Evolutionary conservation across 1,139 yeast species (phyloP).

Genomic region (Petasospora fabianii): DNA sequence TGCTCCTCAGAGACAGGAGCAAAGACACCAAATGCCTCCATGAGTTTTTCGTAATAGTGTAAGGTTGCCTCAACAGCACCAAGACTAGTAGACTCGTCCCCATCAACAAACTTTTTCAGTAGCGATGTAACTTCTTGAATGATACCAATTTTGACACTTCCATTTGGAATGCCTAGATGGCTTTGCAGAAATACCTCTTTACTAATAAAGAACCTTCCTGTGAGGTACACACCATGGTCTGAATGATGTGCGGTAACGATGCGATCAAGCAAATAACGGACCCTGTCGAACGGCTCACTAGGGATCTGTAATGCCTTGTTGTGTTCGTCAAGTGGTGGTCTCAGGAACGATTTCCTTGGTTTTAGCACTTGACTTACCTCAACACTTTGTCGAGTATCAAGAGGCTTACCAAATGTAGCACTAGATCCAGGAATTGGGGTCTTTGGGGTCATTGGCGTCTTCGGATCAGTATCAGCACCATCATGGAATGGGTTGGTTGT

Average conservation of each 20-base stretch:
- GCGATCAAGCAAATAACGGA: constrained; percentile 8
- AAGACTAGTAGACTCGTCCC: constrained; percentile 5
- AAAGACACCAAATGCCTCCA: constrained; percentile 17
- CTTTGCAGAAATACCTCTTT: constrained; percentile 7
- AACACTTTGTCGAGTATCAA: background rate
- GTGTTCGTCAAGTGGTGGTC: constrained; percentile 8
- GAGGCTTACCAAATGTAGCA: constrained; percentile 7
- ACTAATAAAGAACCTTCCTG: constrained; percentile 11
- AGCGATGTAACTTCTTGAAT: constrained; percentile 13
- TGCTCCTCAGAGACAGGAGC: constrained; percentile 1
- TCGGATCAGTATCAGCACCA: constrained; percentile 1
- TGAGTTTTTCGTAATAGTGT: constrained; percentile 14
- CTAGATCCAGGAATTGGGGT: constrained; percentile 8
- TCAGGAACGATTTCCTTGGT: background rate
- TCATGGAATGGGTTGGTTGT: constrained; percentile 4
- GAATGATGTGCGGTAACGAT: constrained; percentile 11
- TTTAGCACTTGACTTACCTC: background rate
- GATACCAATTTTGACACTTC: constrained; percentile 15
- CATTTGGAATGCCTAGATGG: constrained; percentile 11
- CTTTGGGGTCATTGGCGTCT: constrained; percentile 7
- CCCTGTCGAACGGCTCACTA: constrained; percentile 7
- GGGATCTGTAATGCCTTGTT: constrained; percentile 7
- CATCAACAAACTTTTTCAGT: constrained; percentile 3
- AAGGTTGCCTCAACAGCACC: constrained; percentile 9
- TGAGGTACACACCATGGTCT: constrained; percentile 10